These are phyloP conservation scores for Galerina marginata DNA, from an alignment of 768 basidiomycete species.

Conservation along the genomic window DNA sequence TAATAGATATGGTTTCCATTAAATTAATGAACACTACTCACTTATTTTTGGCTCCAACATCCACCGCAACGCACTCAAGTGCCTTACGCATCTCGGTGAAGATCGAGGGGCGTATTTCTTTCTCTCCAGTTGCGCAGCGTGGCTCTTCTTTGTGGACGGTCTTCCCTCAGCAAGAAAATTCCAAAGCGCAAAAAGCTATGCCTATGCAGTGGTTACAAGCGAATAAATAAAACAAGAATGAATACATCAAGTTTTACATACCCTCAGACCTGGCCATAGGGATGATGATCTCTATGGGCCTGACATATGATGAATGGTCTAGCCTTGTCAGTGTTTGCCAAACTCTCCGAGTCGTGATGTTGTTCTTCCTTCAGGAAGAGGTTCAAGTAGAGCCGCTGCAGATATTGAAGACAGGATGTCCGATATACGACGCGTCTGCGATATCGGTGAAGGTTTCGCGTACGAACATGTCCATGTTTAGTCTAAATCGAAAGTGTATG, in stretches of 20 bases:
- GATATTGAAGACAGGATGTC: too few relatives aligned
- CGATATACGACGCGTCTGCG: too few relatives aligned
- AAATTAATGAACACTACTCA: too few relatives aligned
- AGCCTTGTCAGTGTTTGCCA: conserved; percentile 14
- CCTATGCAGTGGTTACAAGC: conserved; percentile 27
- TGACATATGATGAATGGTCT: conserved; percentile 59
- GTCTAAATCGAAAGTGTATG: too few relatives aligned
- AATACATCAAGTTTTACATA: conserved; percentile 21
- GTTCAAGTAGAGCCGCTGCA: too few relatives aligned
- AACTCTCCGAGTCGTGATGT: too few relatives aligned
- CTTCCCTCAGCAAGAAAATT: conserved; percentile 43
- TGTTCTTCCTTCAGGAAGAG: too few relatives aligned
- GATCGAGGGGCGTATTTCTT: conserved; percentile 37
- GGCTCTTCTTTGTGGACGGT: conserved; percentile 44
- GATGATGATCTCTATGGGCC: conserved; percentile 53
- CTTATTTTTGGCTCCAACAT: conserved; percentile 49
- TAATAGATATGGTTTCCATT: too few relatives aligned
- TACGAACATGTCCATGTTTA: too few relatives aligned
- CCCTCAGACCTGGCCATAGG: conserved; percentile 48
- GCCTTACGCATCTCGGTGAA: conserved; percentile 52
- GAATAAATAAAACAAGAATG: not conserved
- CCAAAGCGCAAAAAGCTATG: conserved; percentile 34
- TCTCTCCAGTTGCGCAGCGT: conserved; percentile 35
- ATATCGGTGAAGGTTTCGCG: too few relatives aligned
- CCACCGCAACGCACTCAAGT: conserved; percentile 53